Evolutionary conservation across 2,329 filamentous ascomycete species (phyloP), one percentile per base, ranked within the genome.

Genomic region (Alternaria gaisen): DNA sequence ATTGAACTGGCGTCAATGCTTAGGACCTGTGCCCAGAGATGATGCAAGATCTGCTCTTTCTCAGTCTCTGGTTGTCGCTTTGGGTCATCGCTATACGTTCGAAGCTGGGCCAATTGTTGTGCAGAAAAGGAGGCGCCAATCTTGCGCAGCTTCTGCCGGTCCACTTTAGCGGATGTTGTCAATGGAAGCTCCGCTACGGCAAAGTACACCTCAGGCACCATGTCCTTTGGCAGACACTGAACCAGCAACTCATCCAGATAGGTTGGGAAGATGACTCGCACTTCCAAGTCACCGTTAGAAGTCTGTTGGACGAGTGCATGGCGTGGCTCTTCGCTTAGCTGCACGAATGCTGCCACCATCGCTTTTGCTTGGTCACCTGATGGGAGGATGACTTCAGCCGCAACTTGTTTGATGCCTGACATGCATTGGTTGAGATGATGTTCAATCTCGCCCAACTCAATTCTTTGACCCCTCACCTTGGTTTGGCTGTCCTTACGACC

Each of bases 371-470:
- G 7, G 10, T 44, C 32, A 34, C 30, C 30, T 2, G 8, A 8
- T 40, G 26, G 24, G 12, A 8, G 16, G 10, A 55, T 41, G 2
- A 55, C 30, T 18, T 47, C 53, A 3, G n/a, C 53, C 2, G 43
- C 42, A 3, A 22, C 12, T 9, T 12, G 14, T 16, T 42, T 26
- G 8, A 38, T 34, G 16, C 16, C 26, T 10, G 26, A 8, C 22
- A 44, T 52, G n/a, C 14, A 41, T 24, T 47, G 7, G 2, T 28
- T 30, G 10, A 46, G 12, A 3, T 53, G 34, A 18, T 53, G 41
- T n/a, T 61, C 58, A 20, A 69, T 58, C 53, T 69, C 67, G 4
- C 67, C 65, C 5, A 68, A 24, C 48, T 69, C 67, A 32, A 69
- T 44, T 3, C 67, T 56, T 38, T 68, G 65, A 4, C 67, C 67